These are phyloP conservation scores for Sphaerosporella brunnea DNA, from an alignment of 495 filamentous ascomycete species.

Conservation along the genomic window DNA sequence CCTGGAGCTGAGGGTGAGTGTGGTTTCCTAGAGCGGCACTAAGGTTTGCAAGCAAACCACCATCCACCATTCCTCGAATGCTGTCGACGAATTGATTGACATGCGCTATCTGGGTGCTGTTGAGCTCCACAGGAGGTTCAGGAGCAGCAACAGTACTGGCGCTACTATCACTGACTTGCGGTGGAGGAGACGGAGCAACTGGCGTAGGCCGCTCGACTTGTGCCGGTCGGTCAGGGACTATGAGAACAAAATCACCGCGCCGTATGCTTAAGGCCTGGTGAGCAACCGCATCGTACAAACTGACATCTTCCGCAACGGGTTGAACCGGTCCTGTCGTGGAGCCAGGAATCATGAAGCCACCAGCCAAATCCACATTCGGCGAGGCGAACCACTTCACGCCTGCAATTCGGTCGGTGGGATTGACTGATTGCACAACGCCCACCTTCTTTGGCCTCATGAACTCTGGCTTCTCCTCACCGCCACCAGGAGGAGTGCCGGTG, in stretches of 20 bases:
- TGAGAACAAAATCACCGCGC: constrained; percentile 35
- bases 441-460: constrained; percentile 30
- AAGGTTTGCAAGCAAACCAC: constrained; percentile 15
- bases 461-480: constrained; percentile 5
- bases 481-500: background rate
- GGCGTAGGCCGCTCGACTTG: background rate
- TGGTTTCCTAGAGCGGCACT: constrained; percentile 18
- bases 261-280: constrained; percentile 30
- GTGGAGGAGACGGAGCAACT: background rate
- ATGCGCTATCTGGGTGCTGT: constrained; percentile 1
- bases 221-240: constrained; percentile 25
- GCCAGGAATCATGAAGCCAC: constrained; percentile 24
- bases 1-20: constrained; percentile 16
- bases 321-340: constrained; percentile 31
- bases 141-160: background rate
- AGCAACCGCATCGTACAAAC: constrained; percentile 39
- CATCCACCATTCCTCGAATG: constrained; percentile 15
- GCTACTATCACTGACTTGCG: too few species aligned
- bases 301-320: constrained; percentile 33
- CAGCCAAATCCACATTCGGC: constrained; percentile 29
- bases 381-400: constrained; percentile 37
- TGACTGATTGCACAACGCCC: constrained; percentile 42
- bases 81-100: constrained; percentile 11
- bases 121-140: background rate
- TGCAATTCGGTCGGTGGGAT: constrained; percentile 37